Evolutionary conservation across 352 stramenopile species (phyloP).

Genomic region (Globisporangium okanoganense): DNA sequence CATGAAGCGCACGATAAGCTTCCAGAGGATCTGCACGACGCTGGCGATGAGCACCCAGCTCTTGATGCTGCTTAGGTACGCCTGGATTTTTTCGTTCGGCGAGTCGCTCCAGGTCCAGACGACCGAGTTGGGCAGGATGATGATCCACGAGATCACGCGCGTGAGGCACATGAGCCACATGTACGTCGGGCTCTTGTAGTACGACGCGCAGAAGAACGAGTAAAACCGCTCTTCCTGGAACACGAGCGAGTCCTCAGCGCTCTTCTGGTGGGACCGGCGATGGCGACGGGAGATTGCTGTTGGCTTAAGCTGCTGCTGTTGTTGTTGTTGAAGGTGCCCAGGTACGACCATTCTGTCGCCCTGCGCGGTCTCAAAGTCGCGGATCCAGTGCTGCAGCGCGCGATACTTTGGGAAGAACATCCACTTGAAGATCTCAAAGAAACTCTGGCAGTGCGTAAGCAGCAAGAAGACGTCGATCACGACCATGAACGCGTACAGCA

Average conservation of each 20-base stretch:
- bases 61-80: slow-evolving; percentile 33
- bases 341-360: slow-evolving; percentile 3
- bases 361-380: slow-evolving; percentile 16
- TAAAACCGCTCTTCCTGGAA: slow-evolving; percentile 24
- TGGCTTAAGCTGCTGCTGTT: not conserved
- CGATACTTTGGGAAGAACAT: slow-evolving; percentile 18
- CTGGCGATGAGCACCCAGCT: slow-evolving; percentile 33
- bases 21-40: slow-evolving; percentile 28
- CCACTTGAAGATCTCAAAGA: slow-evolving; percentile 25
- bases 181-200: slow-evolving; percentile 20
- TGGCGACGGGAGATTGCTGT: not conserved
- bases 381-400: slow-evolving; percentile 22
- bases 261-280: not conserved
- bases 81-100: slow-evolving; percentile 25
- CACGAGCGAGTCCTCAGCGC: not conserved
- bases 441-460: slow-evolving; percentile 19
- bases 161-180: slow-evolving; percentile 21
- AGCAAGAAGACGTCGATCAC: slow-evolving; percentile 18
- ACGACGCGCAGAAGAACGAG: slow-evolving; percentile 27
- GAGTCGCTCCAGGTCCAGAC: slow-evolving; percentile 40
- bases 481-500: slow-evolving; percentile 24
- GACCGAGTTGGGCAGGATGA: slow-evolving; percentile 50
- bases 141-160: slow-evolving; percentile 43
- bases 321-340: not conserved
- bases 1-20: slow-evolving; percentile 20